These are phyloP conservation scores for Selaginella tamariscina DNA, from an alignment of 75 land plant species.

Conservation along the genomic window DNA sequence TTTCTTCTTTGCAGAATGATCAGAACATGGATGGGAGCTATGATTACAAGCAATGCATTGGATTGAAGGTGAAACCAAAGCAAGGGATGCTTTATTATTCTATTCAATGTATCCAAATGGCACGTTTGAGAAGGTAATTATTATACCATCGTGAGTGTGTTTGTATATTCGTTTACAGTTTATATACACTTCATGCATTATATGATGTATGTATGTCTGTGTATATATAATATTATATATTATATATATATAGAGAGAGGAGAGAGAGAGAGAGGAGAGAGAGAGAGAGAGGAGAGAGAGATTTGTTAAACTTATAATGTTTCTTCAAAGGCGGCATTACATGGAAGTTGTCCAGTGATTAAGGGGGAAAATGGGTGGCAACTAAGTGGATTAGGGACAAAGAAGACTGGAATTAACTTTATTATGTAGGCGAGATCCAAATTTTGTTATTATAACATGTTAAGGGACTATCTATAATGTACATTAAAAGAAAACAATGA, in stretches of 20 bases:
- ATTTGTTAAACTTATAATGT: too few relatives aligned
- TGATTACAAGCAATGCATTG: slow-evolving; percentile 64
- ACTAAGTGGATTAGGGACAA: slow-evolving; percentile 76
- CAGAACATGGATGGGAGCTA: slow-evolving; percentile 44
- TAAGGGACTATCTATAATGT: too few relatives aligned
- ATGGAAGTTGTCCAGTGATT: slow-evolving; percentile 94
- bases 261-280: too few relatives aligned
- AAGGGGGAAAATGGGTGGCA: slow-evolving; percentile 98
- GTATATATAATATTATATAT: too few relatives aligned
- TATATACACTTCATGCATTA: too few relatives aligned
- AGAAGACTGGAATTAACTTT: slow-evolving; percentile 7
- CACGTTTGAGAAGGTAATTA: slow-evolving; percentile 68
- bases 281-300: neutral
- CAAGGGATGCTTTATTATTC: slow-evolving; percentile 91
- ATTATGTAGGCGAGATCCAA: too few relatives aligned
- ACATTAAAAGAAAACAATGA: too few relatives aligned
- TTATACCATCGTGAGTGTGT: neutral
- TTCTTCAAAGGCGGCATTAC: slow-evolving; percentile 53
- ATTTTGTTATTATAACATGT: too few relatives aligned
- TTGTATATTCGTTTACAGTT: too few relatives aligned
- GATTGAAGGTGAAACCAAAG: slow-evolving; percentile 80
- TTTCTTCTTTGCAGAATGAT: slow-evolving; percentile 17
- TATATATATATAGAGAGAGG: too few relatives aligned
- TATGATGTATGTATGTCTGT: too few relatives aligned
- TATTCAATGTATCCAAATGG: slow-evolving; percentile 77